Evolutionary conservation across 2,329 filamentous ascomycete genomes (phyloP).

Genomic region (Emergomyces orientalis): DNA sequence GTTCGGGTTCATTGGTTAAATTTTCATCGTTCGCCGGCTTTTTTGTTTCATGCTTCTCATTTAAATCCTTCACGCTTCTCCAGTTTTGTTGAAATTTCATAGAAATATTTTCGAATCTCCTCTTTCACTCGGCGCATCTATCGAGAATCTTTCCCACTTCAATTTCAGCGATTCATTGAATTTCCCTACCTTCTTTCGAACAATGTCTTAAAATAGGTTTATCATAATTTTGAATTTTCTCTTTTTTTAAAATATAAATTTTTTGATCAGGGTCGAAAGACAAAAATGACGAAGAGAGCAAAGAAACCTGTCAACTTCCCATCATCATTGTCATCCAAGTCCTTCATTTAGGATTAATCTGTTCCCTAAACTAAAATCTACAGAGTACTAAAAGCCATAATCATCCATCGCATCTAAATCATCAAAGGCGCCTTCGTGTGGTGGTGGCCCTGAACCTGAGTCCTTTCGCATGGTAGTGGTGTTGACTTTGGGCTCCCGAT

Average conservation of each 20-base stretch:
- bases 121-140: neutral
- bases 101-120: neutral
- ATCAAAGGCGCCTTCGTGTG: neutral
- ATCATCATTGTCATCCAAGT: neutral
- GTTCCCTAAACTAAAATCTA: neutral
- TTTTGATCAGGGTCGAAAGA: neutral
- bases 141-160: neutral
- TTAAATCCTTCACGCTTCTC: neutral
- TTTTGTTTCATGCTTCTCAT: neutral
- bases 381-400: constrained; percentile 4
- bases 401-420: constrained; percentile 8
- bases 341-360: neutral
- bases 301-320: too few species aligned
- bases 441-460: neutral
- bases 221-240: neutral
- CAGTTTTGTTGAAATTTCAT: neutral
- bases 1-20: neutral
- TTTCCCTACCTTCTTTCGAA: neutral
- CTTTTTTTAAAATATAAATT: neutral
- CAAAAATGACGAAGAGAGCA: neutral
- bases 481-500: neutral
- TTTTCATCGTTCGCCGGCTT: neutral
- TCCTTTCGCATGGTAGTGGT: neutral
- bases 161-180: neutral
- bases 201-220: neutral